Base-by-base conservation (phyloP, 805 yeast species). In the Naumovozyma dairenensis region DNA sequence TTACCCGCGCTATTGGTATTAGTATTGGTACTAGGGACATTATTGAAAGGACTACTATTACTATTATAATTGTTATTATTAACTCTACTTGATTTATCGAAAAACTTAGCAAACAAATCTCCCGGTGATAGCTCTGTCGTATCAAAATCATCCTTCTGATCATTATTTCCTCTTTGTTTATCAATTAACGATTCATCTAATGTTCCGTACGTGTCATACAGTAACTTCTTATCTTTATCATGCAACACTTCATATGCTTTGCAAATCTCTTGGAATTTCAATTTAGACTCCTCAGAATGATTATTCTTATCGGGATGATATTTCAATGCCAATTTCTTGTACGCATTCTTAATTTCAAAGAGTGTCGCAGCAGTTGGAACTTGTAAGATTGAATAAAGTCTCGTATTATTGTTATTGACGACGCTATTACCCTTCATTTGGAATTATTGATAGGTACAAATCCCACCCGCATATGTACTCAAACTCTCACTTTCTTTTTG, bases 231-330 rank as follows among this genome's bases (percentile, higher is more conserved):
- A 3, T 54, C 52, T 1, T 55, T 51, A 49, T 77, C 74, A 24
- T 66, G 60, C 21, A 82, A 59, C 5, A 73, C 62, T 41, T 79
- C 80, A 52, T 82, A 82, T 0, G 89, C 87, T 30, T 67, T 65
- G 2, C 78, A 72, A 26, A 80, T 65, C 34, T 69, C 72, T 56
- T 76, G 76, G 58, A 80, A 82, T 39, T 57, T 60, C 37, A 65
- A 67, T 4, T 74, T 71, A 25, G 71, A 62, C 19, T 59, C 66
- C 5, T 69, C 71, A 13, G 71, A 56, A 40, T 65, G 70, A 36
- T 63, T 62, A 15, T 72, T 72, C 45, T 73, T 72, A 49, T 79
- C 87, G 1, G 87, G 87, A 49, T 79, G 87, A 48, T 66, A 71
- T 45, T 62, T 62, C 31, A 71, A 48, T 2, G 76, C 74, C 32